These are phyloP conservation scores for Articulospora tetracladia DNA, from an alignment of 495 filamentous ascomycete species.

Conservation along the genomic window DNA sequence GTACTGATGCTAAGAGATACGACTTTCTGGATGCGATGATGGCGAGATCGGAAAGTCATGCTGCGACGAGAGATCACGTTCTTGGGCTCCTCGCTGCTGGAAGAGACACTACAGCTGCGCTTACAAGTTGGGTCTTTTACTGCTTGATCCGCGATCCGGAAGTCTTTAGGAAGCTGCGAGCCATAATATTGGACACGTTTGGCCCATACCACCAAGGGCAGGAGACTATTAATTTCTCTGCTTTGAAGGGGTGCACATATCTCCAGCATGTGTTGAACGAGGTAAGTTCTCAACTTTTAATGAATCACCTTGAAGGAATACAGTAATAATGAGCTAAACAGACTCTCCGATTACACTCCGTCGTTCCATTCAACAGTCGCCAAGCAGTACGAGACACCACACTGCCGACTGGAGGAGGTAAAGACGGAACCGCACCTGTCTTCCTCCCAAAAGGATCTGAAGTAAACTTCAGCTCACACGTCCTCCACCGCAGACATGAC, in stretches of 20 bases:
- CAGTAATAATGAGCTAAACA: too few species aligned
- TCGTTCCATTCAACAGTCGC: constrained; percentile 51
- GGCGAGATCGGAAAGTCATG: constrained; percentile 63
- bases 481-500: constrained; percentile 50
- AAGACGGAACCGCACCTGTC: constrained; percentile 48
- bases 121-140: constrained; percentile 53
- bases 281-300: too few species aligned
- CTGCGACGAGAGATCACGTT: constrained; percentile 34
- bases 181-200: constrained; percentile 61
- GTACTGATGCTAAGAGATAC: constrained; percentile 33
- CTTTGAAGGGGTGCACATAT: constrained; percentile 59
- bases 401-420: constrained; percentile 71
- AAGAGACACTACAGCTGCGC: constrained; percentile 55
- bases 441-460: constrained; percentile 33
- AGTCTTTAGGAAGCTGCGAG: constrained; percentile 60
- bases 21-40: constrained; percentile 77
- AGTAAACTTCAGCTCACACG: constrained; percentile 39
- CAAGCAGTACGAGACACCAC: constrained; percentile 65
- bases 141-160: constrained; percentile 45
- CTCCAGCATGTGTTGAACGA: constrained; percentile 39
- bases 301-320: too few species aligned
- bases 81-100: constrained; percentile 39
- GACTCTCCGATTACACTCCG: constrained; percentile 48
- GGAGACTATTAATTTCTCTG: constrained; percentile 61
- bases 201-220: constrained; percentile 47